phyloP scores from a whole-genome alignment of 1,284 basidiomycete genomes.

The Moniliophthora roreri region DNA sequence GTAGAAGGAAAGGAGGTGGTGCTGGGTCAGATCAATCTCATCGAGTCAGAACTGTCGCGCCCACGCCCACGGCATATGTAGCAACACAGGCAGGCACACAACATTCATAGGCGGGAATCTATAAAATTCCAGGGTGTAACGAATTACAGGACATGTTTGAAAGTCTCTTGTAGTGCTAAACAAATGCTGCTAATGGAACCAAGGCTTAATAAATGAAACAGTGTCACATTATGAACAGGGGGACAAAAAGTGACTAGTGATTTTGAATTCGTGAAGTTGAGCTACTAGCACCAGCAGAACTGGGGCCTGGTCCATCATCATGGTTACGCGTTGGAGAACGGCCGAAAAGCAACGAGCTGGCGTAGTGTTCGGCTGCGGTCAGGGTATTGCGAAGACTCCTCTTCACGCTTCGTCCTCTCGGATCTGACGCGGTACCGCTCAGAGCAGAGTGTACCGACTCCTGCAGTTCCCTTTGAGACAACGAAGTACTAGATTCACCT shows the following conservation, averaged over 20 bases:
- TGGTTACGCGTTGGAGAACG: conserved; percentile 22
- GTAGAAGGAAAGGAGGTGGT: neutral
- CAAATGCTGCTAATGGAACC: too few relatives aligned
- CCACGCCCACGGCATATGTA: too few relatives aligned
- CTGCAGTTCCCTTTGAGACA: conserved; percentile 32
- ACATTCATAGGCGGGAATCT: too few relatives aligned
- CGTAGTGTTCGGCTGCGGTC: conserved; percentile 66
- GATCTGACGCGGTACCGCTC: conserved; percentile 22
- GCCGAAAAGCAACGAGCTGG: conserved; percentile 63
- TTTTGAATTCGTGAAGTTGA: neutral
- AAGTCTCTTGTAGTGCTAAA: too few relatives aligned
- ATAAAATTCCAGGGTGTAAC: too few relatives aligned
- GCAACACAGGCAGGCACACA: too few relatives aligned
- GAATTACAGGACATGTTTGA: too few relatives aligned
- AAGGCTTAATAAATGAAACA: too few relatives aligned
- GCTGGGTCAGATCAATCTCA: neutral
- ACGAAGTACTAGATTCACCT: neutral
- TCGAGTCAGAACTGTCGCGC: neutral
- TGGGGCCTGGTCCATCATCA: conserved; percentile 14
- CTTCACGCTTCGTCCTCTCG: conserved; percentile 59
- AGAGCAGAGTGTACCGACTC: conserved; percentile 44
- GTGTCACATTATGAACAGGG: too few relatives aligned
- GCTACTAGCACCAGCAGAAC: conserved; percentile 3
- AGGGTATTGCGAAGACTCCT: conserved; percentile 64
- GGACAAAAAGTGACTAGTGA: too few relatives aligned